Conservation (phyloP, 352 stramenopile genomes). For the Phytopythium kandeliae region DNA sequence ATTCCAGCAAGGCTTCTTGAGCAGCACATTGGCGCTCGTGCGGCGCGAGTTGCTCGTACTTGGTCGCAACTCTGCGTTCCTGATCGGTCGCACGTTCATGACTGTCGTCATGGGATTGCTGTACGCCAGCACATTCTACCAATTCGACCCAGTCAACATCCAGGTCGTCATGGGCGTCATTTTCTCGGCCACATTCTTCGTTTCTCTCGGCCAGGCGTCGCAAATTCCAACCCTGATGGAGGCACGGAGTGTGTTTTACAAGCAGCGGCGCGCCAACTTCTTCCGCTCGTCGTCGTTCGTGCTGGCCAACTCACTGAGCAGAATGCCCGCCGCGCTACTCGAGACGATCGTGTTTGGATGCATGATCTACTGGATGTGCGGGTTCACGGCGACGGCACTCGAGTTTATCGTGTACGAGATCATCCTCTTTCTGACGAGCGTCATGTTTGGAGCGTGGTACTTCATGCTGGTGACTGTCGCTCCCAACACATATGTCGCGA, state of each 20-base stretch:
- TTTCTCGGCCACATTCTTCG: slow-evolving; percentile 77
- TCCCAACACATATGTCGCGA: slow-evolving; percentile 32
- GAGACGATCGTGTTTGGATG: slow-evolving; percentile 73
- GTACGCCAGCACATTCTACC: slow-evolving; percentile 37
- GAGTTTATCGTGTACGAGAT: slow-evolving; percentile 35
- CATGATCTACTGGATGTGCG: slow-evolving; percentile 80
- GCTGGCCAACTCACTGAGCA: slow-evolving; percentile 31
- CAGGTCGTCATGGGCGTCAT: slow-evolving; percentile 67
- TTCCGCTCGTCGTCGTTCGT: slow-evolving; percentile 66
- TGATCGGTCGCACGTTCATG: slow-evolving; percentile 35
- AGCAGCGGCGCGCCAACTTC: slow-evolving; percentile 34
- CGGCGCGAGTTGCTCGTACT: slow-evolving; percentile 53
- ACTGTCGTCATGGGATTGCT: slow-evolving; percentile 37
- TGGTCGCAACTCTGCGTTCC: slow-evolving; percentile 27
- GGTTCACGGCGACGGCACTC: slow-evolving; percentile 23
- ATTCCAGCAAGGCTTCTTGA: slow-evolving; percentile 25
- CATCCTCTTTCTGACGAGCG: slow-evolving; percentile 37
- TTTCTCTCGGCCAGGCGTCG: slow-evolving; percentile 58
- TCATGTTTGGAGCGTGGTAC: slow-evolving; percentile 39
- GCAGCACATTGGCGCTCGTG: slow-evolving; percentile 24
- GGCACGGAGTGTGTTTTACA: slow-evolving; percentile 47
- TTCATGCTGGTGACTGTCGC: slow-evolving; percentile 30
- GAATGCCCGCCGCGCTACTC: slow-evolving; percentile 35
- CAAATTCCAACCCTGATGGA: slow-evolving; percentile 76
- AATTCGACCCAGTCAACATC: slow-evolving; percentile 28